Conservation (phyloP, 2,329 filamentous ascomycete genomes). For the Lachnellula occidentalis region DNA sequence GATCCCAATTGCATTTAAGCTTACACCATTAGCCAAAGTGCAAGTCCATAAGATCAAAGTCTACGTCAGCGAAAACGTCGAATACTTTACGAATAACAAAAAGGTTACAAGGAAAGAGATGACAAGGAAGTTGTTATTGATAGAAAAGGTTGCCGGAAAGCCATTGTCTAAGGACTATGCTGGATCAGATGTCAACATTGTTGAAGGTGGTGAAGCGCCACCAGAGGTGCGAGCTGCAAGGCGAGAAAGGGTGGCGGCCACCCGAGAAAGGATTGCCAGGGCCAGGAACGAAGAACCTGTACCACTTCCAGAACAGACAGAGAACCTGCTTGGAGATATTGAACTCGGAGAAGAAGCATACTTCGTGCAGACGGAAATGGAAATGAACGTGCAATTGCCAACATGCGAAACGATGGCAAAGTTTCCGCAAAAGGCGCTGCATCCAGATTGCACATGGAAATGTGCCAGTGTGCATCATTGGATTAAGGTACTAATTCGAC, state of each 20-base stretch:
- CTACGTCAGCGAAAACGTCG: constrained; percentile 65
- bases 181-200: constrained; percentile 60
- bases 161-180: constrained; percentile 58
- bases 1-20: constrained; percentile 70
- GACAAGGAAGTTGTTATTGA: constrained; percentile 60
- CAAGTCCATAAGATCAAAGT: constrained; percentile 71
- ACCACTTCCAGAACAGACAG: constrained; percentile 35
- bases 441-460: constrained; percentile 69
- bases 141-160: constrained; percentile 65
- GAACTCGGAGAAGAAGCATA: constrained; percentile 48
- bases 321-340: constrained; percentile 58
- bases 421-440: constrained; percentile 52
- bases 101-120: constrained; percentile 63
- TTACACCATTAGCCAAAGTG: constrained; percentile 68
- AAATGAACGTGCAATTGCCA: constrained; percentile 67
- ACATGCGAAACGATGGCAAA: constrained; percentile 64
- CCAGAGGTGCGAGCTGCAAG: constrained; percentile 37
- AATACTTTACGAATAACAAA: constrained; percentile 65
- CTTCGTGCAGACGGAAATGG: constrained; percentile 66
- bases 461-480: constrained; percentile 73
- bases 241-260: constrained; percentile 30
- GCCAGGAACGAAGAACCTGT: constrained; percentile 44
- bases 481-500: constrained; percentile 55
- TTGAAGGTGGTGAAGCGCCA: constrained; percentile 61
- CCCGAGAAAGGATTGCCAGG: constrained; percentile 45